These are phyloP conservation scores for Xanthoconium stramineum DNA, from an alignment of 768 basidiomycete genomes.

Conservation along the genomic window DNA sequence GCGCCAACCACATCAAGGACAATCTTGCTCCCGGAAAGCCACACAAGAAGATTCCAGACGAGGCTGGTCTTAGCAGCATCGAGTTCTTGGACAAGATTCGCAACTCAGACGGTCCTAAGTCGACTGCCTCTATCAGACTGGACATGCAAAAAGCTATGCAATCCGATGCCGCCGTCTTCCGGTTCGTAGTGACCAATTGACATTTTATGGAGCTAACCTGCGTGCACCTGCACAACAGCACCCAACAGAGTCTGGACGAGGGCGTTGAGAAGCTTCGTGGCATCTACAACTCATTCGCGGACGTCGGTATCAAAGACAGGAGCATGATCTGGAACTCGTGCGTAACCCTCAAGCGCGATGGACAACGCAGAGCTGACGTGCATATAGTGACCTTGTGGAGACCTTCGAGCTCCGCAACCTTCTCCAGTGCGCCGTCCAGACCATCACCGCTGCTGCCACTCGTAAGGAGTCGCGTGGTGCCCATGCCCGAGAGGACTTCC, in stretches of 20 bases:
- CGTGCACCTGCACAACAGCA: constrained; percentile 43
- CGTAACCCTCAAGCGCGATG: constrained; percentile 27
- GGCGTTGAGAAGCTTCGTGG: constrained; percentile 83
- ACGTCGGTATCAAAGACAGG: constrained; percentile 96
- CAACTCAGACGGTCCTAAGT: constrained; percentile 73
- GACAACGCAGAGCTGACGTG: constrained; percentile 8
- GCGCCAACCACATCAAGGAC: constrained; percentile 94
- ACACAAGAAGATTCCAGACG: constrained; percentile 83
- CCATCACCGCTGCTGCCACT: constrained; percentile 87
- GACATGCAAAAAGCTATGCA: constrained; percentile 99
- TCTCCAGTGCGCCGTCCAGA: constrained; percentile 93
- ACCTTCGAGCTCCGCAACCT: constrained; percentile 96
- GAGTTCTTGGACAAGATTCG: constrained; percentile 89
- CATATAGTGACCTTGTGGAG: constrained; percentile 84
- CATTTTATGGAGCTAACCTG: not conserved
- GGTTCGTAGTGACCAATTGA: constrained; percentile 39
- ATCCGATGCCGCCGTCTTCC: constrained; percentile 95
- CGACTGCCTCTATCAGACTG: constrained; percentile 87
- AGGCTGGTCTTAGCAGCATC: constrained; percentile 81
- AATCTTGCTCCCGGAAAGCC: constrained; percentile 86
- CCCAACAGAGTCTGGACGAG: constrained; percentile 84
- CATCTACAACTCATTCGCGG: constrained; percentile 85
- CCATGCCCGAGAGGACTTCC: constrained; percentile 96
- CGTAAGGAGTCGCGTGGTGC: constrained; percentile 98
- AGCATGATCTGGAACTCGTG: constrained; percentile 99